These are phyloP conservation scores for Tuber borchii DNA, from an alignment of 495 filamentous ascomycete species.

Conservation along the genomic window DNA sequence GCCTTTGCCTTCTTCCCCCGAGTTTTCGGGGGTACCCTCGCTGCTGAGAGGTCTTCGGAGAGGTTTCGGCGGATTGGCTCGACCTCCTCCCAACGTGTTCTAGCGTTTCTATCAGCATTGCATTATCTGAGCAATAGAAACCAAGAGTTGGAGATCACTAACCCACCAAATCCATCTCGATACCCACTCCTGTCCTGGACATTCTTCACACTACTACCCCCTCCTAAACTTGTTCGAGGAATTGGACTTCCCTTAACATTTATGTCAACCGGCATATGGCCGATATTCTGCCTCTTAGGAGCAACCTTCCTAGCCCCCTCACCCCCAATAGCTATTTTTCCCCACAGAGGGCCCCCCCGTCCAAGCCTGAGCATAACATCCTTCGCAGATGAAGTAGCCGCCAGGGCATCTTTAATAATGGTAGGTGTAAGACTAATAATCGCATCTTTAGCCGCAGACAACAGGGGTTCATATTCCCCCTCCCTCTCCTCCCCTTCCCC, in stretches of 20 bases:
- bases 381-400: neutral
- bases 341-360: neutral
- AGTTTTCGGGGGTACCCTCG: neutral
- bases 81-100: neutral
- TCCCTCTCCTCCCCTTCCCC: conserved; percentile 7
- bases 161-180: conserved; percentile 2
- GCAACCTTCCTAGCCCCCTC: neutral
- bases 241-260: neutral
- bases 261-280: neutral
- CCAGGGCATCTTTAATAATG: neutral
- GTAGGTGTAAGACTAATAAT: neutral
- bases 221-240: neutral
- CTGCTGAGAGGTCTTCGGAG: neutral
- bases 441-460: neutral
- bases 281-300: neutral
- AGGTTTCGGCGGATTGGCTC: neutral
- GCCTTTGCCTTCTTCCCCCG: neutral
- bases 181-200: neutral
- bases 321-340: neutral
- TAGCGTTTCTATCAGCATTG: neutral
- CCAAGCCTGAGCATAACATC: neutral
- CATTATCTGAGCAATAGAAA: neutral
- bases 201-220: neutral
- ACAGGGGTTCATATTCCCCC: neutral
- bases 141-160: neutral